These are phyloP conservation scores for Penicillium subrubescens DNA, from an alignment of 495 filamentous ascomycete species.

Conservation along the genomic window DNA sequence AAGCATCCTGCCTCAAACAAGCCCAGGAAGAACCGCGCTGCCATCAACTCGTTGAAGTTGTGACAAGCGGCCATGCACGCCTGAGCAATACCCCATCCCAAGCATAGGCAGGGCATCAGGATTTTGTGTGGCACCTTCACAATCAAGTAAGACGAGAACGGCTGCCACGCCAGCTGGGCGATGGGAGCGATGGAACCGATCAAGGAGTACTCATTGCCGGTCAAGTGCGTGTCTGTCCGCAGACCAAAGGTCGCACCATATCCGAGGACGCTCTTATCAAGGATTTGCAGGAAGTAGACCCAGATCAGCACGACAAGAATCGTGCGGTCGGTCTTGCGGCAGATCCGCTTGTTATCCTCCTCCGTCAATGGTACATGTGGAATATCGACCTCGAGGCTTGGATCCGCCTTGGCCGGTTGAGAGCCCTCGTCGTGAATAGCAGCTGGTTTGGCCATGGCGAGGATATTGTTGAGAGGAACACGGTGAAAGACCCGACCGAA, in stretches of 20 bases:
- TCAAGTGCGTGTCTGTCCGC: constrained; percentile 52
- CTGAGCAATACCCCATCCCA: constrained; percentile 56
- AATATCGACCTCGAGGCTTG: constrained; percentile 4
- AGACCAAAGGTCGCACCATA: constrained; percentile 67
- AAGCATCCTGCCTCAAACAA: constrained; percentile 60
- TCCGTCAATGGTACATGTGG: constrained; percentile 48
- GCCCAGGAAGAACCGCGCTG: constrained; percentile 48
- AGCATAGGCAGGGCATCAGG: constrained; percentile 59
- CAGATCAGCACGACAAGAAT: constrained; percentile 62
- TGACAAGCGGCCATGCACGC: constrained; percentile 48
- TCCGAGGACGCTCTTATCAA: constrained; percentile 66
- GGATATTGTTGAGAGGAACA: background rate
- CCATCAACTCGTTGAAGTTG: constrained; percentile 47
- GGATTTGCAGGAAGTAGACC: constrained; percentile 67
- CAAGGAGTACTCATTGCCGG: constrained; percentile 61
- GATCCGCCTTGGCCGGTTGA: constrained; percentile 4
- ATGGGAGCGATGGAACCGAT: constrained; percentile 64
- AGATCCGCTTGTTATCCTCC: constrained; percentile 56
- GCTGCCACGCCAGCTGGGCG: constrained; percentile 67
- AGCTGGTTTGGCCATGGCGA: constrained; percentile 23
- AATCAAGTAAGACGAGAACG: constrained; percentile 64
- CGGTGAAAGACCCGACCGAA: background rate
- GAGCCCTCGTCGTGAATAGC: constrained; percentile 21
- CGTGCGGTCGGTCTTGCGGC: constrained; percentile 59
- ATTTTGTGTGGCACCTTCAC: constrained; percentile 67